A percentile compares a stretch with the other conserved stretches of the same genome.
These are phyloP conservation scores for Nothopassalora personata DNA, from an alignment of 2,329 filamentous ascomycete species.

Conservation along the genomic window DNA sequence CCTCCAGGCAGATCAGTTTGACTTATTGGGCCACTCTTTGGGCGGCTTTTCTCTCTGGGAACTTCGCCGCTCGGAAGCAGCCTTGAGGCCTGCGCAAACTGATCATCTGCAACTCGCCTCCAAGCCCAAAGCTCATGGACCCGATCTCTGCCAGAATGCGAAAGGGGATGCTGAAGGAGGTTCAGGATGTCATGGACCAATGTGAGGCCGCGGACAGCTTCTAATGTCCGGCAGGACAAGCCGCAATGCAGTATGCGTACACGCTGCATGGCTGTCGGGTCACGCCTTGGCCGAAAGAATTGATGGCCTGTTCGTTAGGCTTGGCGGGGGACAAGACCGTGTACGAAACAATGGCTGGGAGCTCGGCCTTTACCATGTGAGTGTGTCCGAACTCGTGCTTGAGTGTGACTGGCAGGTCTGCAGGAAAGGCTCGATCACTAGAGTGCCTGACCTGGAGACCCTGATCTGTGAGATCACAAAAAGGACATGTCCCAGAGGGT, in stretches of 20 bases:
- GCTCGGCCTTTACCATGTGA: not conserved
- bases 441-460: not conserved
- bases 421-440: not conserved
- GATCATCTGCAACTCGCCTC: slow-evolving; percentile 15
- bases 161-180: not conserved
- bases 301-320: not conserved
- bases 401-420: not conserved
- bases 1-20: slow-evolving; percentile 33
- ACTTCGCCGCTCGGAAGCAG: slow-evolving; percentile 33
- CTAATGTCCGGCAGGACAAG: not conserved
- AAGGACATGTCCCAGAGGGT: not conserved
- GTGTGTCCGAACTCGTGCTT: not conserved
- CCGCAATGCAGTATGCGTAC: not conserved
- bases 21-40: slow-evolving; percentile 45
- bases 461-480: not conserved
- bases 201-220: not conserved
- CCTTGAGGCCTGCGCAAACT: slow-evolving; percentile 32
- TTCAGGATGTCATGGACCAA: not conserved
- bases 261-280: not conserved
- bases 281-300: not conserved
- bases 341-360: not conserved
- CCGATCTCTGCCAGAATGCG: not conserved
- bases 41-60: slow-evolving; percentile 44
- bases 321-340: not conserved
- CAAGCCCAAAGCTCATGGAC: not conserved